These are phyloP conservation scores for Phallus indusiatus DNA, from an alignment of 768 basidiomycete genomes.

Conservation along the genomic window DNA sequence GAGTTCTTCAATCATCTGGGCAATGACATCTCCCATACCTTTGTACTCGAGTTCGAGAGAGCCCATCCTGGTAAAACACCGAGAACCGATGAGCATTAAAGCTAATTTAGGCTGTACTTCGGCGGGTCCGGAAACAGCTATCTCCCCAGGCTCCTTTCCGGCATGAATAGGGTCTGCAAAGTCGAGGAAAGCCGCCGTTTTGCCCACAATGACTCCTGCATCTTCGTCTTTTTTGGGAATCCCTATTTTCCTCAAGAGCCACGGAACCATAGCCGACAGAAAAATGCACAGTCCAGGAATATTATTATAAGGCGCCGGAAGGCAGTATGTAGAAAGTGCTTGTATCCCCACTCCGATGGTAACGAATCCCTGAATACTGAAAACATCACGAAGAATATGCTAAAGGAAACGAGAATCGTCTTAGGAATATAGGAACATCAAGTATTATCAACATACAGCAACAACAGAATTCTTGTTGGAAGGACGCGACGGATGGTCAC, in stretches of 20 bases:
- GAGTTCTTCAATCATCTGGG: slow-evolving; percentile 5
- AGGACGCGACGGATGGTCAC: neutral
- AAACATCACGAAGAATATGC: slow-evolving; percentile 8
- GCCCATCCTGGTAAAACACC: slow-evolving; percentile 1
- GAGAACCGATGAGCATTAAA: slow-evolving; percentile 8
- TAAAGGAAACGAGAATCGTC: neutral
- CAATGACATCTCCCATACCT: slow-evolving; percentile 4
- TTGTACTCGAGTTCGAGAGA: slow-evolving; percentile 5
- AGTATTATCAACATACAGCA: neutral
- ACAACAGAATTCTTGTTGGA: neutral
- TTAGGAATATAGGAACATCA: neutral
- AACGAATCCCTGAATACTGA: slow-evolving; percentile 7
- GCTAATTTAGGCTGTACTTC: slow-evolving; percentile 1
- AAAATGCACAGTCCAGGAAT: slow-evolving; percentile 1
- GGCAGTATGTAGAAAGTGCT: neutral
- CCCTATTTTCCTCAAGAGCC: neutral
- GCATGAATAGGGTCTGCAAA: slow-evolving; percentile 1
- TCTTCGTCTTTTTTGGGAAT: neutral
- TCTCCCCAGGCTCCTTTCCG: slow-evolving; percentile 4
- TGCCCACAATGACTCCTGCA: slow-evolving; percentile 1
- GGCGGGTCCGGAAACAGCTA: neutral
- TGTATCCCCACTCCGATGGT: slow-evolving; percentile 7
- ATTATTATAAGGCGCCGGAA: neutral
- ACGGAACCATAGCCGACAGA: neutral
- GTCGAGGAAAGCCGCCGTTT: slow-evolving; percentile 6